Conservation (phyloP, 2,329 filamentous ascomycete species). For the Intubia oerlemansii region DNA sequence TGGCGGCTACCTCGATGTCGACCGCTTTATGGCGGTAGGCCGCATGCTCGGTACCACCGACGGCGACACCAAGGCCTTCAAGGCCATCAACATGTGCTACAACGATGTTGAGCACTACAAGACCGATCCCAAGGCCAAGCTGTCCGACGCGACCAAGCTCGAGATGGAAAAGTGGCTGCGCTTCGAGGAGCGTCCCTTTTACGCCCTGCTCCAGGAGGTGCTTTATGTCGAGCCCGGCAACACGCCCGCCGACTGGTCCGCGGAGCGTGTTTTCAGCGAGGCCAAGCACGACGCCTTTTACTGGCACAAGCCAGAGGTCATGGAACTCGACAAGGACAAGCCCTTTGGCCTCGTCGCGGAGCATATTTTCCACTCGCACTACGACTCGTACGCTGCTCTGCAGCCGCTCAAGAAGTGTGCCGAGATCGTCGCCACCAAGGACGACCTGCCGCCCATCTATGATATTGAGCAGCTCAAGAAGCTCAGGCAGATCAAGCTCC, state of each 20-base stretch:
- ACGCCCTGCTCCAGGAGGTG: slow-evolving; percentile 9
- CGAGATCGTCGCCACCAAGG: slow-evolving; percentile 3
- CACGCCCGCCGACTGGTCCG: slow-evolving; percentile 5
- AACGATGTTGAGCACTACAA: too few relatives aligned
- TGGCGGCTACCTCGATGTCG: slow-evolving; percentile 4
- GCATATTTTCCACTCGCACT: slow-evolving; percentile 10
- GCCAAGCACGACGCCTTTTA: too few relatives aligned
- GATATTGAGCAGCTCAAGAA: slow-evolving; percentile 3
- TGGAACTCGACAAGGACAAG: slow-evolving; percentile 5
- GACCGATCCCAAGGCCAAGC: fast-evolving
- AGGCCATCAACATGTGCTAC: background rate
- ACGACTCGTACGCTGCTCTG: slow-evolving; percentile 6
- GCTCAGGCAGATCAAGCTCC: slow-evolving; percentile 6
- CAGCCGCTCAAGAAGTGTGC: slow-evolving; percentile 2
- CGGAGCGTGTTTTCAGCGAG: slow-evolving; percentile 1
- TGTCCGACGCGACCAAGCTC: background rate
- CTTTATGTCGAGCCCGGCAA: slow-evolving; percentile 6
- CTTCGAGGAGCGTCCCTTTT: slow-evolving; percentile 9
- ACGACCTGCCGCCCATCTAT: slow-evolving; percentile 5
- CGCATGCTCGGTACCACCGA: slow-evolving; percentile 6
- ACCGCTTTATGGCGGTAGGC: slow-evolving; percentile 7
- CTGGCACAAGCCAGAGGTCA: slow-evolving; percentile 3
- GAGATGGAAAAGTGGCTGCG: slow-evolving; percentile 5
- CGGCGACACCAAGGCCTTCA: slow-evolving; percentile 3
- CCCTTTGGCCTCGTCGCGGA: slow-evolving; percentile 3